These are phyloP conservation scores for Wickerhamomyces hampshirensis DNA, from an alignment of 805 yeast species.

Conservation along the genomic window DNA sequence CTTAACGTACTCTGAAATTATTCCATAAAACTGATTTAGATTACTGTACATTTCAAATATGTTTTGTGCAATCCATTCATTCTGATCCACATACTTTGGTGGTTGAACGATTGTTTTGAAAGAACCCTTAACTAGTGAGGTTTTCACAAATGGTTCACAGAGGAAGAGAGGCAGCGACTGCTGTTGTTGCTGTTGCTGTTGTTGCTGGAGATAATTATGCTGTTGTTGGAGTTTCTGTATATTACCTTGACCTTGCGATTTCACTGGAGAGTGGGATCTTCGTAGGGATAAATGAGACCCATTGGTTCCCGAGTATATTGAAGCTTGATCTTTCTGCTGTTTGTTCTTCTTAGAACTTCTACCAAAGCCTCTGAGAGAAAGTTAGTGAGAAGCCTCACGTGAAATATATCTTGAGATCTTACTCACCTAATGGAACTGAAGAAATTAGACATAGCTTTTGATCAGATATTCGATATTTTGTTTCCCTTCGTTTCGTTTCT, in stretches of 20 bases:
- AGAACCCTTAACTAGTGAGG: constrained; percentile 94
- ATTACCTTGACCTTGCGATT: constrained; percentile 19
- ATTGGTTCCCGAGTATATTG: constrained; percentile 35
- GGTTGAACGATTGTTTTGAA: constrained; percentile 92
- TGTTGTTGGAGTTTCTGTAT: constrained; percentile 24
- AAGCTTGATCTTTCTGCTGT: constrained; percentile 27
- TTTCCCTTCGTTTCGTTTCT: not conserved
- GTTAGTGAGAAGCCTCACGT: not conserved
- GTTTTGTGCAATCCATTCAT: constrained; percentile 95
- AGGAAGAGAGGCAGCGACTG: constrained; percentile 48
- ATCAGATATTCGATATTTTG: too few relatives aligned
- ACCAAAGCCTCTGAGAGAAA: constrained; percentile 43
- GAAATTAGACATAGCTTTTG: constrained; percentile 10
- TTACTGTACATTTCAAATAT: constrained; percentile 86
- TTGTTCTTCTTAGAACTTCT: constrained; percentile 46
- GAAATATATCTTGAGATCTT: not conserved
- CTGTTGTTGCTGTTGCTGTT: constrained; percentile 17
- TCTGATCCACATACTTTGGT: constrained; percentile 90
- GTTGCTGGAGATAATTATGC: constrained; percentile 14
- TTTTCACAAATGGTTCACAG: constrained; percentile 89
- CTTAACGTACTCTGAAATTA: constrained; percentile 86
- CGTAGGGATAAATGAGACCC: constrained; percentile 44
- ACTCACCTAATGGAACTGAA: constrained; percentile 16
- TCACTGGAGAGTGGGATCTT: constrained; percentile 38
- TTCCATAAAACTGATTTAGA: constrained; percentile 82